Percentiles rank a stretch among this genome's conserved stretches.
Conservation (phyloP, 305 asterid species). For the Fraxinus velutina region DNA sequence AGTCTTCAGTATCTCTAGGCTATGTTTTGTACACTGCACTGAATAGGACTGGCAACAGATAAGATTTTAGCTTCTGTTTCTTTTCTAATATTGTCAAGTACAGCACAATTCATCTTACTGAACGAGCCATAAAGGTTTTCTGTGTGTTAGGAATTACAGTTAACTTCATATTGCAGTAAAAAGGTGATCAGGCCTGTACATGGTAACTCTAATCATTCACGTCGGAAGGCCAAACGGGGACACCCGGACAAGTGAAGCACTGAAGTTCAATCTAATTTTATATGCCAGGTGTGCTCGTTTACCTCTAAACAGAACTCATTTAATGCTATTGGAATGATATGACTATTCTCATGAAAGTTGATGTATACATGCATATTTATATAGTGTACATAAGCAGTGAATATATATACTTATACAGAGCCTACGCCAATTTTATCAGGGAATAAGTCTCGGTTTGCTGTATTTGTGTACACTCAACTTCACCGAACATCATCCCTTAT, state of each 20-base stretch:
- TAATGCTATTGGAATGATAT: not conserved
- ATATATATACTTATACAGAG: not conserved
- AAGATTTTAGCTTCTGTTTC: not conserved
- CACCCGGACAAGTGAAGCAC: conserved; percentile 45
- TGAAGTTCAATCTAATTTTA: conserved; percentile 45
- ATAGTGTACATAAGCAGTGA: not conserved
- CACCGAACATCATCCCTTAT: not conserved
- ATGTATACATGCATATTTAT: not conserved
- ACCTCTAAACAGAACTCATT: not conserved
- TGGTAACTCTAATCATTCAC: conserved; percentile 49
- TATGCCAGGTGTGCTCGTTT: conserved; percentile 31
- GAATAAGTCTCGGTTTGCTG: not conserved
- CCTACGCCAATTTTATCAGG: not conserved
- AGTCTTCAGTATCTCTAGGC: not conserved
- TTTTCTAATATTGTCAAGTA: not conserved
- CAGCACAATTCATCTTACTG: not conserved
- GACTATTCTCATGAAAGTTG: not conserved
- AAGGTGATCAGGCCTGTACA: conserved; percentile 41
- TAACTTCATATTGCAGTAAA: conserved; percentile 40
- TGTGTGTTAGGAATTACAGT: not conserved
- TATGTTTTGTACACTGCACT: not conserved
- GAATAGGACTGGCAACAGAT: not conserved
- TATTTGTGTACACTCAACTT: not conserved
- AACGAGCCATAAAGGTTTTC: not conserved
- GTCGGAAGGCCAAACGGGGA: conserved; percentile 75